These are phyloP conservation scores for Agrostemma githago DNA, from an alignment of 148 eudicot species.

Conservation along the genomic window DNA sequence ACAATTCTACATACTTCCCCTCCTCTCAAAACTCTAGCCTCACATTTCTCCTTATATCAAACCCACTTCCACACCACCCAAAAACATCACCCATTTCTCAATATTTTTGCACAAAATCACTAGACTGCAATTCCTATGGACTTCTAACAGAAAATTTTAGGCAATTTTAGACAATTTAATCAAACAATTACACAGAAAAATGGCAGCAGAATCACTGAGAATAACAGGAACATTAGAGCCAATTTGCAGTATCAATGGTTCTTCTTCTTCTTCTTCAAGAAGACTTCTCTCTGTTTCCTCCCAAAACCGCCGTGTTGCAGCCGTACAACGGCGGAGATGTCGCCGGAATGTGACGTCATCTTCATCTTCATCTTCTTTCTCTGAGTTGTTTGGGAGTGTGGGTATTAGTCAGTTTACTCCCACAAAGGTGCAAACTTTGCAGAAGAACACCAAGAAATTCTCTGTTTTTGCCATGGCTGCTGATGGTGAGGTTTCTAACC, in stretches of 20 bases:
- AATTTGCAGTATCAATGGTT: slow-evolving; percentile 45
- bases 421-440: slow-evolving; percentile 17
- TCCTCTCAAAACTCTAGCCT: slow-evolving; percentile 21
- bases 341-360: slow-evolving; percentile 11
- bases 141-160: neutral
- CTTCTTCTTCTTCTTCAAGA: slow-evolving; percentile 28
- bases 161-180: neutral
- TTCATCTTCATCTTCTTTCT: slow-evolving; percentile 30
- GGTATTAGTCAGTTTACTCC: slow-evolving; percentile 25
- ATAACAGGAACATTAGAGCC: slow-evolving; percentile 27
- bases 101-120: neutral
- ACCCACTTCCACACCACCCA: neutral
- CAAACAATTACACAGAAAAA: slow-evolving; percentile 7
- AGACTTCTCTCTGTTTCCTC: slow-evolving; percentile 33
- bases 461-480: slow-evolving; percentile 66
- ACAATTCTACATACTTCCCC: neutral
- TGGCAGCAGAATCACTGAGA: slow-evolving; percentile 31
- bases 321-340: slow-evolving; percentile 18
- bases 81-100: neutral
- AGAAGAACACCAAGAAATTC: slow-evolving; percentile 29
- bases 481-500: neutral
- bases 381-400: slow-evolving; percentile 41
- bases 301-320: slow-evolving; percentile 22
- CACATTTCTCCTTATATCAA: slow-evolving; percentile 9
- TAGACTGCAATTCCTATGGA: neutral